Percentiles rank a stretch among this genome's conserved stretches.
Conservation (phyloP, 805 yeast species). For the Hemisphaericaspora nanyangensis region DNA sequence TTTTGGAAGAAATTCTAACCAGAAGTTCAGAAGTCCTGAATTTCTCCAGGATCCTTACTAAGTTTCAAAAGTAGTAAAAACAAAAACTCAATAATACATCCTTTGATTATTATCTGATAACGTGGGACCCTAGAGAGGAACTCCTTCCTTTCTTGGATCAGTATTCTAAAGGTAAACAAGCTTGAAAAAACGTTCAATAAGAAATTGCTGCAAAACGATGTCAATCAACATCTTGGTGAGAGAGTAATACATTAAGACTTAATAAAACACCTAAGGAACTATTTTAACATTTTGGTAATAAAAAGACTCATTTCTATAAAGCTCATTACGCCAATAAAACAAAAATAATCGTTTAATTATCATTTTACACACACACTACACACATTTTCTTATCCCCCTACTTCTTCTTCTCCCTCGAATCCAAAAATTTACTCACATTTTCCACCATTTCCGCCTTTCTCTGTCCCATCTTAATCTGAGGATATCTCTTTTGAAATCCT, state of each 20-base stretch:
- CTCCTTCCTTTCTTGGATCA: too few relatives aligned
- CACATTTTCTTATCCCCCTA: background rate
- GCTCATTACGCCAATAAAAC: background rate
- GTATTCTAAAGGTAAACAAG: too few relatives aligned
- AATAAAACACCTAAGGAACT: background rate
- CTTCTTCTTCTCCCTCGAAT: slow-evolving; percentile 9
- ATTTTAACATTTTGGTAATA: background rate
- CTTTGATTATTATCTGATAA: too few relatives aligned
- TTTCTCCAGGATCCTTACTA: too few relatives aligned
- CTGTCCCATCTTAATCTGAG: slow-evolving; percentile 31
- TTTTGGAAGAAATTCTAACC: too few relatives aligned
- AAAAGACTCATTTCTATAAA: background rate
- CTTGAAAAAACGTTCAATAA: too few relatives aligned
- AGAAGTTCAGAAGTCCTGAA: too few relatives aligned
- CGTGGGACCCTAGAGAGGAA: too few relatives aligned
- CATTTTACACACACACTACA: background rate
- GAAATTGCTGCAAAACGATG: too few relatives aligned
- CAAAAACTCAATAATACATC: too few relatives aligned
- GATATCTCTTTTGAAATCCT: slow-evolving; percentile 33
- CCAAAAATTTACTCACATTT: slow-evolving; percentile 33
- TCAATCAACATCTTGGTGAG: background rate
- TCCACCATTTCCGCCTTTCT: slow-evolving; percentile 42
- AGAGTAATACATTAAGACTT: background rate
- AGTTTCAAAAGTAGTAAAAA: too few relatives aligned
- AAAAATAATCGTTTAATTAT: background rate